Percentiles rank a stretch among this genome's conserved stretches.
Evolutionary conservation across 768 basidiomycete species (phyloP).

Genomic region (Tylopilus cervinicoccineus): DNA sequence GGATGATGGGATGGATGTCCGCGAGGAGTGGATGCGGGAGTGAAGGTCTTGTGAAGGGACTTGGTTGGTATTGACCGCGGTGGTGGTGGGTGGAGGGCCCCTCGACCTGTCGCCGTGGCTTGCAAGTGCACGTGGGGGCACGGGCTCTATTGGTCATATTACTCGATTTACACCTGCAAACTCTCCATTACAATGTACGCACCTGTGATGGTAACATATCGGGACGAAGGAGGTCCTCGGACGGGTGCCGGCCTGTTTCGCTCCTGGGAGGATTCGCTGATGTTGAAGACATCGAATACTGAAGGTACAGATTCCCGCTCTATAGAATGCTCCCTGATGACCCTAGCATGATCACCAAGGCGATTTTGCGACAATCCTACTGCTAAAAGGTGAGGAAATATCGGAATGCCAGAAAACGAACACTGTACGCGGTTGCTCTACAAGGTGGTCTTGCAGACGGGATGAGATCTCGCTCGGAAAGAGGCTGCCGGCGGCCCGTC

Average conservation of each 20-base stretch:
- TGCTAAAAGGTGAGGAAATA: background rate
- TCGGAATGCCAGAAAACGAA: background rate
- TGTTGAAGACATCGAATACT: constrained; percentile 29
- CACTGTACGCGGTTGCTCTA: constrained; percentile 11
- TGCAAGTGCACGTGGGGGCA: constrained; percentile 10
- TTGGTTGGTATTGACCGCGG: constrained; percentile 3
- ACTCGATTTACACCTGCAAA: constrained; percentile 1
- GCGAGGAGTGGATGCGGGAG: constrained; percentile 21
- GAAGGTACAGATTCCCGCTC: constrained; percentile 23
- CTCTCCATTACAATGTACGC: background rate
- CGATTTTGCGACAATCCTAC: constrained; percentile 9
- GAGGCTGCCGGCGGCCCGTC: constrained; percentile 6
- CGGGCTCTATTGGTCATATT: constrained; percentile 13
- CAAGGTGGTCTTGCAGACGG: constrained; percentile 4
- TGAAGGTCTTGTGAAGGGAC: constrained; percentile 13
- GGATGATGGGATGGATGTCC: constrained; percentile 32
- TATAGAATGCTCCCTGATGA: constrained; percentile 19
- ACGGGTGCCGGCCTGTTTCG: constrained; percentile 10
- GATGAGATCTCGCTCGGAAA: constrained; percentile 2
- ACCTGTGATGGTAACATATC: constrained; percentile 13
- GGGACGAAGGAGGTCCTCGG: constrained; percentile 8
- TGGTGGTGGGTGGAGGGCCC: constrained; percentile 9
- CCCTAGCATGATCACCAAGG: constrained; percentile 12
- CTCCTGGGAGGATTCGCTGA: constrained; percentile 20
- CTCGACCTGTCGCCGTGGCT: constrained; percentile 16